These are phyloP conservation scores for Mycena vulgaris DNA, from an alignment of 768 basidiomycete genomes.

Conservation along the genomic window DNA sequence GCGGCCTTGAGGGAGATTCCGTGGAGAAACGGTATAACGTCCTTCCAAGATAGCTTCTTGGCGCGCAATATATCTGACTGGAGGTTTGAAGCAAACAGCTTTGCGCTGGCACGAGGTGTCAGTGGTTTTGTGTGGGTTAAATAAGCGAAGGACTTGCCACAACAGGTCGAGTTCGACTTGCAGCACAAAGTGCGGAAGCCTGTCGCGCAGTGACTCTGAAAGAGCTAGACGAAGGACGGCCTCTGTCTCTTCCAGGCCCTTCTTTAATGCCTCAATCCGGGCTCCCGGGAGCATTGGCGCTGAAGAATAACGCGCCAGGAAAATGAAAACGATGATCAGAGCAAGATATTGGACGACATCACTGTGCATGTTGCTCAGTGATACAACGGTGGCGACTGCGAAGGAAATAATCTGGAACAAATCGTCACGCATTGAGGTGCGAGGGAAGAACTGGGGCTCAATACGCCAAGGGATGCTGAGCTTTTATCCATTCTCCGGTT, in stretches of 20 bases:
- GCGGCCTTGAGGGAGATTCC: slow-evolving; percentile 20
- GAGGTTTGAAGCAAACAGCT: slow-evolving; percentile 10
- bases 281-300: slow-evolving; percentile 7
- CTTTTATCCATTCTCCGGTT: neutral
- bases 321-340: slow-evolving; percentile 4
- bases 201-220: slow-evolving; percentile 12
- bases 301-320: neutral
- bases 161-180: slow-evolving; percentile 16
- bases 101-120: neutral
- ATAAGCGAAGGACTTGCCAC: neutral
- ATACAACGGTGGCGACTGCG: slow-evolving; percentile 11
- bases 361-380: slow-evolving; percentile 2
- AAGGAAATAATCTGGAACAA: slow-evolving; percentile 15
- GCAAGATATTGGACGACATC: slow-evolving; percentile 11
- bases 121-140: neutral
- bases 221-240: slow-evolving; percentile 5
- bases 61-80: slow-evolving; percentile 8
- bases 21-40: slow-evolving; percentile 1
- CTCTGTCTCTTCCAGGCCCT: slow-evolving; percentile 16
- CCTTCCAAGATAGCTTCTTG: slow-evolving; percentile 11
- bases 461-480: neutral
- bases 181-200: slow-evolving; percentile 14
- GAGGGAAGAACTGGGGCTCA: neutral
- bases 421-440: slow-evolving; percentile 2
- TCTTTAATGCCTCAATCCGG: neutral